phyloP scores from a whole-genome alignment of 352 stramenopile genomes.

The Phytopythium kandeliae region DNA sequence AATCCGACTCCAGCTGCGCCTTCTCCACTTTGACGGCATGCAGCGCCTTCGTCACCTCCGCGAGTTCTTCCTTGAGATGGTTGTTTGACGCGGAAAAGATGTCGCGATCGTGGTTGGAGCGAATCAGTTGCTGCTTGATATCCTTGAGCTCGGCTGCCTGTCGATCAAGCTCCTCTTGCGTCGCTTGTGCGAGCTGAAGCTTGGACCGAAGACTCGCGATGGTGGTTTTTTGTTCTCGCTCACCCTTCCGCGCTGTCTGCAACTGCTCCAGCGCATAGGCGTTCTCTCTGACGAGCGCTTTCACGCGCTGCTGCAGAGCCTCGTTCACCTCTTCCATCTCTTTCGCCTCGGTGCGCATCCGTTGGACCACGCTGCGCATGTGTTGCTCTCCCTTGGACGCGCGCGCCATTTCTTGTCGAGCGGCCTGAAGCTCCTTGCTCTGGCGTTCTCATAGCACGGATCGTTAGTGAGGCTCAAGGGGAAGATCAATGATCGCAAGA shows the following conservation, averaged over 20 bases:
- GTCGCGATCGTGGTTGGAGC: constrained; percentile 66
- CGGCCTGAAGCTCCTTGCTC: constrained; percentile 64
- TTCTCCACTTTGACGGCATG: constrained; percentile 63
- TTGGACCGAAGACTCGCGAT: constrained; percentile 62
- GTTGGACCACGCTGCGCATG: constrained; percentile 61
- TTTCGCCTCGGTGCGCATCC: constrained; percentile 56
- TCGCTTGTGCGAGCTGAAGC: constrained; percentile 56
- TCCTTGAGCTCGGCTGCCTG: constrained; percentile 57
- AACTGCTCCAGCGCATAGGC: constrained; percentile 74
- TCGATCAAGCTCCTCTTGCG: constrained; percentile 59
- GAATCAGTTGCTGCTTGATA: constrained; percentile 56
- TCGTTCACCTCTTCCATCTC: constrained; percentile 72
- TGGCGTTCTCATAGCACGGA: no score
- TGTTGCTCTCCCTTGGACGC: constrained; percentile 69
- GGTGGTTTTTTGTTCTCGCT: constrained; percentile 65
- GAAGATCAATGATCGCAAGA: background rate
- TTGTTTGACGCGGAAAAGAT: constrained; percentile 76
- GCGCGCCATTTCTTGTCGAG: constrained; percentile 54
- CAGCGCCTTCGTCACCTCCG: constrained; percentile 56
- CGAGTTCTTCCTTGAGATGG: constrained; percentile 67
- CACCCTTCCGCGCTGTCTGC: constrained; percentile 56
- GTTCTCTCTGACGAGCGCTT: constrained; percentile 73
- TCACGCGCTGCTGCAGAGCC: constrained; percentile 66
- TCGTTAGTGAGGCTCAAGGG: no score
- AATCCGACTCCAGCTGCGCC: constrained; percentile 68